Conservation (phyloP, 2,329 filamentous ascomycete species). For the Alternaria triticina region DNA sequence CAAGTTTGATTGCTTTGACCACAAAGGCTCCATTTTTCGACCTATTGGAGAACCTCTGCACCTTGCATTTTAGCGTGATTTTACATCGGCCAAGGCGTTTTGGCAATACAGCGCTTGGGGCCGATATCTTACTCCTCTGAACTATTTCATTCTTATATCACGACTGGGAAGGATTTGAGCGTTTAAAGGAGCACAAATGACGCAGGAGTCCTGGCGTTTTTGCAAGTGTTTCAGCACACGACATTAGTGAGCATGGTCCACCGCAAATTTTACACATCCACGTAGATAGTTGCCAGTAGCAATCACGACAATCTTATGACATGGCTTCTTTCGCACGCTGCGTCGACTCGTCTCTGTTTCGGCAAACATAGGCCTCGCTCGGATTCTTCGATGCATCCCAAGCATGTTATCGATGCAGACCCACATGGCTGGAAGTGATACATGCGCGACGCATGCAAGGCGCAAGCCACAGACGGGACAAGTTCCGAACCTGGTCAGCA, state of each 20-base stretch:
- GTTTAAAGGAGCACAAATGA: conserved; percentile 6
- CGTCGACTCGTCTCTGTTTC: background rate
- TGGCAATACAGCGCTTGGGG: background rate
- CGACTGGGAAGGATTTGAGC: conserved; percentile 7
- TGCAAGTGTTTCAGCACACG: conserved; percentile 1
- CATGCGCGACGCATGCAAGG: conserved; percentile 9
- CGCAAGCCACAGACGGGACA: conserved; percentile 11
- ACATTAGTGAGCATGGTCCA: background rate
- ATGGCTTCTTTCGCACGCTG: background rate
- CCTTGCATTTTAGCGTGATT: background rate
- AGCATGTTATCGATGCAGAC: background rate
- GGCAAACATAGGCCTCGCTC: background rate
- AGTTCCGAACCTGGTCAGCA: conserved; percentile 5
- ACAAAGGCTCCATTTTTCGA: background rate
- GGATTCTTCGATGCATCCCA: background rate
- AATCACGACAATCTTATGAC: conserved; percentile 2
- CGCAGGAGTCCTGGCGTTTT: conserved; percentile 9
- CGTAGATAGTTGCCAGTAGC: background rate
- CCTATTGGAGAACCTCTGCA: background rate
- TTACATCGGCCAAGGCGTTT: background rate
- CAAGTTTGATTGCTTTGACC: background rate
- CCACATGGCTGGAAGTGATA: conserved; percentile 9
- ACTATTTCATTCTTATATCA: conserved; percentile 3
- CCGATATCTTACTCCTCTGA: background rate
- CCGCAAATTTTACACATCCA: background rate